These are phyloP conservation scores for Clitopilus hobsonii DNA, from an alignment of 768 basidiomycete genomes.

Conservation along the genomic window DNA sequence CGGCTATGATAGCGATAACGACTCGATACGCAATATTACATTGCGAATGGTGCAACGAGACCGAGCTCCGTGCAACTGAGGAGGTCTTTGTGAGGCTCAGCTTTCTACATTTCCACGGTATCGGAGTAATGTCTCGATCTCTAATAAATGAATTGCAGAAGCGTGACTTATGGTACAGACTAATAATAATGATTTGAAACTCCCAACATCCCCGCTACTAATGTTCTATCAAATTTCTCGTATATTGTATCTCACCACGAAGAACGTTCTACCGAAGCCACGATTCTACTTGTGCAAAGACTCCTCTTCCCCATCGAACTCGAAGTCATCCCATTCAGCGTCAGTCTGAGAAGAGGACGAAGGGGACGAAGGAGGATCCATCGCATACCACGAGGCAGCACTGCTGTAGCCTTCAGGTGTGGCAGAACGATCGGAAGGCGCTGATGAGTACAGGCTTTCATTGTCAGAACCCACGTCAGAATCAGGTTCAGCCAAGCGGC, in stretches of 20 bases:
- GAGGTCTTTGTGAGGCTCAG: too few species aligned
- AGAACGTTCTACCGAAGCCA: neutral
- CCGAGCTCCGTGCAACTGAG: too few species aligned
- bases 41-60: too few species aligned
- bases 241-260: neutral
- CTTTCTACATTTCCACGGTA: too few species aligned
- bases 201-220: too few species aligned
- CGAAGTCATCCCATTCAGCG: neutral
- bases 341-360: neutral
- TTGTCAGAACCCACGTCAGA: neutral
- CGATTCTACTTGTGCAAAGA: neutral
- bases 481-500: neutral
- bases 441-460: neutral
- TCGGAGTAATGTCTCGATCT: too few species aligned
- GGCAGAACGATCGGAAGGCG: neutral
- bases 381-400: constrained; percentile 2
- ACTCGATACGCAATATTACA: too few species aligned
- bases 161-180: too few species aligned
- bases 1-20: too few species aligned
- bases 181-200: too few species aligned
- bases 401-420: neutral
- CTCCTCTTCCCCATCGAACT: neutral
- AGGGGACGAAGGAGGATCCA: neutral
- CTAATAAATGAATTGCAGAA: too few species aligned
- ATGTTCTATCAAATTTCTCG: neutral